Evolutionary conservation across 169 alveolate genomes (phyloP), one percentile per base, ranked within the genome.

Genomic region (Cryptosporidium felis): DNA sequence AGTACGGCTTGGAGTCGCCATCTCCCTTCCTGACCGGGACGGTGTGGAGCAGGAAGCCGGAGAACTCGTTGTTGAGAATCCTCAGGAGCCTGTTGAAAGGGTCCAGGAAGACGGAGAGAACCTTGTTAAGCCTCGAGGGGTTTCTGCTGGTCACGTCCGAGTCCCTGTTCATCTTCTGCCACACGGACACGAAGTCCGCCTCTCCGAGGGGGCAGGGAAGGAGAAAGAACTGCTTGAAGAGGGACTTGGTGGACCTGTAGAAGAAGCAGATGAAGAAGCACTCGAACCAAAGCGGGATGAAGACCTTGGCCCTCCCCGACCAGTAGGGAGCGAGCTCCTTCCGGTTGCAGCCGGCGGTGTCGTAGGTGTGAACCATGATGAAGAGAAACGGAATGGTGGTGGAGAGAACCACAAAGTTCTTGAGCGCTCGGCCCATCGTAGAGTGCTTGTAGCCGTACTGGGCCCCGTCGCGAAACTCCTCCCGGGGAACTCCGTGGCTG

Each of bases 301-400:
- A 74, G 9, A 47, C 61, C 21, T 40, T 34, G 38, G 85, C 85
- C 18, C 85, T 74, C 4, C 6, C 12, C n/a, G 23, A 12, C 85
- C 85, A 74, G 36, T 51, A 74, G 23, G 56, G 85, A 14, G 74
- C 67, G 16, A 74, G 56, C 32, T 74, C 56, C 23, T 44, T 49
- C 14, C 74, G 32, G 46, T 56, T 58, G 23, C 85, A 74, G 9
- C 85, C 85, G 14, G 85, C 85, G 5, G 85, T 74, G 38, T 74
- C 85, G 18, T 53, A 74, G 5, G 85, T 74, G 3, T 74, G 85
- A 18, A 74, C n/a, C 16, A 74, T 56, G 5, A 74, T 53, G 23
- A 74, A 74, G 4, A 74, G 6, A 74, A 74, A 74, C 38, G 85
- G 67, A 6, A 56, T 5, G 3, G 16, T 18, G 1, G 60, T 53